Evolutionary conservation across 2,329 filamentous ascomycete genomes (phyloP), one percentile per base, ranked within the genome.

Genomic region (Aspergillus sp.): DNA sequence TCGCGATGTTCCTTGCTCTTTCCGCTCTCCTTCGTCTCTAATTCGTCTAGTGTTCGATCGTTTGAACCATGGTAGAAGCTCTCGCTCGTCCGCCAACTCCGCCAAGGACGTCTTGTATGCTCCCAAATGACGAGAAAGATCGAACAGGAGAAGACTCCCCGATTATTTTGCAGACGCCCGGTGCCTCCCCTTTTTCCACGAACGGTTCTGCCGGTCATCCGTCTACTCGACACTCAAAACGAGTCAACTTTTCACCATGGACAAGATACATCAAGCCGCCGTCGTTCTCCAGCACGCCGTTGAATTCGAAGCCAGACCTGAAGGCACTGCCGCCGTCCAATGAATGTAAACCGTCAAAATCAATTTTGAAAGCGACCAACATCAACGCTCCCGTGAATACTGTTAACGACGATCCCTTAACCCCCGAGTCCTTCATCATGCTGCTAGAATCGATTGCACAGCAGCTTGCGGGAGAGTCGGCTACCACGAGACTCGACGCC

Each of bases 381-480:
- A 56, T 59, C 49, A 68, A 59, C 42, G 64, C 56, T 39, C 67
- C 52, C 51, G 60, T 66, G 75, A 51, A 67, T 70, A 57, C 65
- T 67, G 52, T 65, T 52, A 58, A 70, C 53, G 64, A 62, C 64
- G 67, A 66, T 68, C 63, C 68, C 48, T 75, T 71, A 54, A 74
- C 70, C 28, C 71, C 74, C 51, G 73, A 77, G 40, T 83, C 79
- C 35, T 82, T 95, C 48, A 77, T 79, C 53, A 81, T 81, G 57
- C 93, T 96, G 83, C 71, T 97, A 53, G 86, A 94, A 57, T 94
- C 88, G 0, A 81, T 88, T 4, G 78, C 88, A 33, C 83, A 87
- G 66, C 86, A 93, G 67, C 77, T 98, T 42, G 86, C 85, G 34
- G 82, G 86, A 26, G 74, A 81, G 29, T 85, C 89, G 55, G 77